These are phyloP conservation scores for Solanum habrochaites DNA, from an alignment of 257 asterid species.

Conservation along the genomic window DNA sequence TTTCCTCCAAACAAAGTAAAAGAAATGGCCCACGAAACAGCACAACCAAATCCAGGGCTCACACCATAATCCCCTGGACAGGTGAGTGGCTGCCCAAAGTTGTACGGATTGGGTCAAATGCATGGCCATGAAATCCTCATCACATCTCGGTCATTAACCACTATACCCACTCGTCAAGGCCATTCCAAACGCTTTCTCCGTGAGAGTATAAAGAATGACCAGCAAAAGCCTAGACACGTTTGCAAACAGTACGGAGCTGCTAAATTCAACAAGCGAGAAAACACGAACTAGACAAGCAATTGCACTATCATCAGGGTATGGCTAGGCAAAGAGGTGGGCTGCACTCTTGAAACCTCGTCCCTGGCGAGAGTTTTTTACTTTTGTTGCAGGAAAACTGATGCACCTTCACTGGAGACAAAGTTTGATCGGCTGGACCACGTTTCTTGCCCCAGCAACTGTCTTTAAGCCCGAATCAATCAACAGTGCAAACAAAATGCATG, in stretches of 20 bases:
- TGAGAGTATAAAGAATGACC: slow-evolving; percentile 36
- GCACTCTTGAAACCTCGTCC: slow-evolving; percentile 35
- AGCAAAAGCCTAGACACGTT: slow-evolving; percentile 33
- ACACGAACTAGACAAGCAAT: slow-evolving; percentile 45
- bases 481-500: slow-evolving; percentile 50
- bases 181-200: slow-evolving; percentile 32
- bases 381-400: slow-evolving; percentile 32
- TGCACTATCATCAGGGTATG: slow-evolving; percentile 47
- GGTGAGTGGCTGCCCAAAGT: slow-evolving; percentile 47
- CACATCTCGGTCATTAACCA: slow-evolving; percentile 34
- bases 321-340: slow-evolving; percentile 40
- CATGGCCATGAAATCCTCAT: slow-evolving; percentile 46
- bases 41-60: slow-evolving; percentile 44
- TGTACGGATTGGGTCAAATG: slow-evolving; percentile 35
- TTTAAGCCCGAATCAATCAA: slow-evolving; percentile 33
- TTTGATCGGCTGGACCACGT: slow-evolving; percentile 39
- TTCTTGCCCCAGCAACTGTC: slow-evolving; percentile 39
- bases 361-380: slow-evolving; percentile 22
- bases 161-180: slow-evolving; percentile 47
- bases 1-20: slow-evolving; percentile 34
- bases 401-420: slow-evolving; percentile 41
- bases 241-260: slow-evolving; percentile 42
- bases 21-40: slow-evolving; percentile 41
- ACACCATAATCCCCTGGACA: slow-evolving; percentile 38
- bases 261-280: slow-evolving; percentile 36